phyloP scores from a whole-genome alignment of 2,329 filamentous ascomycete genomes.

The Fusarium sp. region DNA sequence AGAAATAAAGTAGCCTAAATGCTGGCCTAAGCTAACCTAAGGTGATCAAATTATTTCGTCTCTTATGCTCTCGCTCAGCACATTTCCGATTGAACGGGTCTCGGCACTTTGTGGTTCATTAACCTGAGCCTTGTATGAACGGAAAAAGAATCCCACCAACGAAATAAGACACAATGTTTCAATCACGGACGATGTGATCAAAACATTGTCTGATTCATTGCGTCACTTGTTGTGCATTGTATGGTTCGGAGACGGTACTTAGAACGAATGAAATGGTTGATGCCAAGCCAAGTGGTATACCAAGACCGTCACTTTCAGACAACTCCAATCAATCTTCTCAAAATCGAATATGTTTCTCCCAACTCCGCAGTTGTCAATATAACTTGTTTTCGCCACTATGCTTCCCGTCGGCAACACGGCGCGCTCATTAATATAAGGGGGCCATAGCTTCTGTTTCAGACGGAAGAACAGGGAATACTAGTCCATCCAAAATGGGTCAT shows the following conservation, averaged over 20 bases:
- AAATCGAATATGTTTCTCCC: neutral
- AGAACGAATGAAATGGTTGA: neutral
- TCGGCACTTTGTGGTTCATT: slow-evolving; percentile 21
- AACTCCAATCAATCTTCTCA: neutral
- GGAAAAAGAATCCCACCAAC: slow-evolving; percentile 38
- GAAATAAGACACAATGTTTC: slow-evolving; percentile 26
- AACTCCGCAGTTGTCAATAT: neutral
- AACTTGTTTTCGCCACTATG: neutral
- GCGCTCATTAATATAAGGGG: slow-evolving; percentile 33
- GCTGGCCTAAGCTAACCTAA: neutral
- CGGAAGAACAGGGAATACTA: slow-evolving; percentile 15
- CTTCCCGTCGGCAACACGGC: slow-evolving; percentile 1
- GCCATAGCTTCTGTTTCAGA: slow-evolving; percentile 34
- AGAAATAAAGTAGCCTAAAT: no score
- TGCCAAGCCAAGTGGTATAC: slow-evolving; percentile 7
- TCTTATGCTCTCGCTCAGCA: neutral
- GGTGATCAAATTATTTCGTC: neutral
- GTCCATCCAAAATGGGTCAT: slow-evolving; percentile 24
- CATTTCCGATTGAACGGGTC: neutral
- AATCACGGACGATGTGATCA: slow-evolving; percentile 3
- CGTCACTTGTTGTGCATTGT: neutral
- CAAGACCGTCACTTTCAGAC: neutral
- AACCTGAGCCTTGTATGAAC: slow-evolving; percentile 22
- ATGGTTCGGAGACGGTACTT: neutral
- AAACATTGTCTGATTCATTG: slow-evolving; percentile 9